These are phyloP conservation scores for Paramarasmius palmivorus DNA, from an alignment of 1,284 basidiomycete genomes.

Conservation along the genomic window DNA sequence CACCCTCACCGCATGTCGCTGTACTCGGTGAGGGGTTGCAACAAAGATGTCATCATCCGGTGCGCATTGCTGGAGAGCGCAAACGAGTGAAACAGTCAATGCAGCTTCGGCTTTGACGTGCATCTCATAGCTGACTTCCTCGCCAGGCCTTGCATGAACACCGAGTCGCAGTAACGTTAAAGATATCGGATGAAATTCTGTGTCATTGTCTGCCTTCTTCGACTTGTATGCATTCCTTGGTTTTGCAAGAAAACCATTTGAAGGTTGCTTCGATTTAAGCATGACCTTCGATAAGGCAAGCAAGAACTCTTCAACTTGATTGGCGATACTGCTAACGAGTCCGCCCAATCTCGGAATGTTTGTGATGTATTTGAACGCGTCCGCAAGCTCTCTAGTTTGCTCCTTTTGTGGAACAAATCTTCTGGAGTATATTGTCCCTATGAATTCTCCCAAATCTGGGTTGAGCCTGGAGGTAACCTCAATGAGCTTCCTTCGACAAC, in stretches of 20 bases:
- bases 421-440: constrained; percentile 48
- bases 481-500: background rate
- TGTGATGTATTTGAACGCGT: constrained; percentile 30
- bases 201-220: constrained; percentile 8
- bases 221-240: constrained; percentile 18
- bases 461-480: constrained; percentile 35
- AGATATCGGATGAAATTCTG: constrained; percentile 35
- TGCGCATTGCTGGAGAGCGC: constrained; percentile 34
- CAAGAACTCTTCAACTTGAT: constrained; percentile 32
- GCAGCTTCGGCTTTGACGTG: constrained; percentile 47
- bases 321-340: constrained; percentile 24
- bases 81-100: constrained; percentile 43
- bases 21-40: constrained; percentile 48
- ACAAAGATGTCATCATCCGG: constrained; percentile 48
- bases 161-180: constrained; percentile 39
- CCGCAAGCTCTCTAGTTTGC: constrained; percentile 39
- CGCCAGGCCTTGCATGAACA: constrained; percentile 23
- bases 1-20: constrained; percentile 45
- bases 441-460: constrained; percentile 49
- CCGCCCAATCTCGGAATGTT: constrained; percentile 19
- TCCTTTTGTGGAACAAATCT: constrained; percentile 47
- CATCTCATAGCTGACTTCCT: constrained; percentile 40
- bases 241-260: constrained; percentile 30
- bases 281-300: constrained; percentile 39
- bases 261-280: constrained; percentile 35